Base-by-base conservation (phyloP, 352 stramenopile species). In the Phytophthora idaei region DNA sequence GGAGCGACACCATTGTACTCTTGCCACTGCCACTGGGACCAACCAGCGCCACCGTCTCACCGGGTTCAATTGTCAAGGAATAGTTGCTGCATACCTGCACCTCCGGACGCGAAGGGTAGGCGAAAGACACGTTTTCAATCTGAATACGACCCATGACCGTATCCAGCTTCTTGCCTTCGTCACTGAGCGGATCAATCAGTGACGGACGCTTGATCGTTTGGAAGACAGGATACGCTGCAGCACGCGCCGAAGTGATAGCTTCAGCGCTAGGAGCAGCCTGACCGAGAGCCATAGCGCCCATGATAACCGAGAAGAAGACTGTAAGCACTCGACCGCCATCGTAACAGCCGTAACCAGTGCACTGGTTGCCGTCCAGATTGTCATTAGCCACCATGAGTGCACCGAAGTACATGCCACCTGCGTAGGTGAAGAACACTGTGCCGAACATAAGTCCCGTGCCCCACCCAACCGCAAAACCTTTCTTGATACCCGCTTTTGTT, bases 1-100 rank as follows among this genome's bases (percentile, higher is more conserved):
- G 76, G 1, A 98, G 78, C 21, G 92, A 87, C 21, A 89, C 86
- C 50, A 98, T 87, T 17, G 95, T 98, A 21, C 91, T 97, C 67
- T 98, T 98, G 56, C 95, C 46, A 81, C 73, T 80, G 9, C 68
- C 72, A 53, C 72, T 80, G 6, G 72, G 72, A 14, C 72, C 94
- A 34, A 88, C 82, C 41, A 91, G 71, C 7, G 79, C 85, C 37
- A 94, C 73, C 14, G 83, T 93, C 59, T 92, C 74, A 36, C 87
- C 87, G 28, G 73, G 68, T 47, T 81, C 76, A 32, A 97, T 81
- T 9, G 63, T 76, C 34, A 90, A 56, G 4, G 73, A 86, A 39
- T 90, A 90, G 10, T 84, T 77, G 48, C 67, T 76, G 64, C 83
- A 90, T 8, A 91, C 79, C n/a, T 75, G 77, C 14, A 87, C 54